phyloP scores from a whole-genome alignment of 106 monocot species.

The Acorus calamus region DNA sequence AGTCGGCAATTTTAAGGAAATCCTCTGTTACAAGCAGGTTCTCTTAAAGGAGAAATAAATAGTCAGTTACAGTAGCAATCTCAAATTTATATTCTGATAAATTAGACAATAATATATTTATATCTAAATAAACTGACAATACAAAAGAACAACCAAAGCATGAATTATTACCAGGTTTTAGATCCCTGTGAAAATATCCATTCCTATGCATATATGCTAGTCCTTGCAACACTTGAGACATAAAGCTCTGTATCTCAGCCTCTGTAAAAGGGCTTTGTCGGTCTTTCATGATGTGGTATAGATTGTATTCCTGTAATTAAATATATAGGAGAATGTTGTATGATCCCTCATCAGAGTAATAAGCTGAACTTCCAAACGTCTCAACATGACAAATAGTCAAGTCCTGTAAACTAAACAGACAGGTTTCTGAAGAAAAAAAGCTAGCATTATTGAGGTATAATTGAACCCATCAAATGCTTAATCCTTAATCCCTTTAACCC shows the following conservation, averaged over 20 bases:
- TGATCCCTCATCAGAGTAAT: too few relatives aligned
- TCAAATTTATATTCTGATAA: too few relatives aligned
- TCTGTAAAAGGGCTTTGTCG: slow-evolving; percentile 42
- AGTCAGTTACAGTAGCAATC: neutral
- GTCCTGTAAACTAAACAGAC: too few relatives aligned
- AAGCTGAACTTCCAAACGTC: too few relatives aligned
- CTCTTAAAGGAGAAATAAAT: slow-evolving; percentile 25
- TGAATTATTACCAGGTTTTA: slow-evolving; percentile 68
- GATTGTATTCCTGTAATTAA: slow-evolving; percentile 57
- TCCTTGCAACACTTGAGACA: slow-evolving; percentile 76
- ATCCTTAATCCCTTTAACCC: too few relatives aligned
- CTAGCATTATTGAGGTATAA: too few relatives aligned
- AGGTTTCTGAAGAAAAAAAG: too few relatives aligned
- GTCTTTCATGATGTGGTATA: slow-evolving; percentile 73
- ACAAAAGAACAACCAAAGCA: neutral
- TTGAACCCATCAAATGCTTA: too few relatives aligned
- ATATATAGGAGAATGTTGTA: neutral
- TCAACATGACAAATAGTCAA: too few relatives aligned
- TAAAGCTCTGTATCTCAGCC: slow-evolving; percentile 53
- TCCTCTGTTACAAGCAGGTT: slow-evolving; percentile 70
- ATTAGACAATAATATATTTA: neutral
- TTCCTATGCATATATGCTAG: slow-evolving; percentile 81
- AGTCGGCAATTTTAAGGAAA: slow-evolving; percentile 76
- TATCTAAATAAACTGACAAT: neutral
- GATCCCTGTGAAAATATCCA: slow-evolving; percentile 88